A percentile compares a stretch with the other conserved stretches of the same genome.
phyloP scores from a whole-genome alignment of 768 basidiomycete species.

The Macrolepiota albuminosa region DNA sequence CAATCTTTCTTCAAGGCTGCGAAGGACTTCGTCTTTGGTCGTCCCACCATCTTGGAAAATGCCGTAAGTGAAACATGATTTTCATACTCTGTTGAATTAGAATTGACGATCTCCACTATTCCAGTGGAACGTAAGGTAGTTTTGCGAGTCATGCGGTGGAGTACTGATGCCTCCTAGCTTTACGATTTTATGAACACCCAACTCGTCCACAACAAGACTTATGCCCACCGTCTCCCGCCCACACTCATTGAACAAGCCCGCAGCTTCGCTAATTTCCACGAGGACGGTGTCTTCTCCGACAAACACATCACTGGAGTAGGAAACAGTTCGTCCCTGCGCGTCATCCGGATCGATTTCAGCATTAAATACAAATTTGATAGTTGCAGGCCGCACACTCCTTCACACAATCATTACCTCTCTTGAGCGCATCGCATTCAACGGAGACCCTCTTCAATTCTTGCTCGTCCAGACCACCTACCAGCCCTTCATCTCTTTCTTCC shows the following conservation, averaged over 20 bases:
- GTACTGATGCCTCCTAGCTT: constrained; percentile 36
- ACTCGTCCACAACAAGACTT: constrained; percentile 78
- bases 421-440: constrained; percentile 73
- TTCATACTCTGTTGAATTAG: not conserved
- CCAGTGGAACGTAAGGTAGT: constrained; percentile 67
- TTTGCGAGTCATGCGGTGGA: no score
- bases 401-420: constrained; percentile 68
- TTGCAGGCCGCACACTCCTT: constrained; percentile 78
- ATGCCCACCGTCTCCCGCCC: constrained; percentile 76
- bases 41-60: constrained; percentile 63
- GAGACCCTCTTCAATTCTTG: constrained; percentile 75
- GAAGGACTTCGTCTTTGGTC: constrained; percentile 69
- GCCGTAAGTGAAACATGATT: constrained; percentile 39
- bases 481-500: constrained; percentile 86
- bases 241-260: constrained; percentile 71
- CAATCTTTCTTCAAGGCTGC: constrained; percentile 60
- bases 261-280: constrained; percentile 75
- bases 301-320: constrained; percentile 60
- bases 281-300: constrained; percentile 69
- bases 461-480: constrained; percentile 83
- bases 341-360: not conserved
- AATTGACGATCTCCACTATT: constrained; percentile 16
- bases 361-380: constrained; percentile 29
- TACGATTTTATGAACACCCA: constrained; percentile 76
- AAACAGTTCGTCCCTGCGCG: constrained; percentile 53